Percentiles rank a stretch among this genome's conserved stretches.
phyloP scores from a whole-genome alignment of 208 protist genomes.

The Endotrypanum monterogeii region DNA sequence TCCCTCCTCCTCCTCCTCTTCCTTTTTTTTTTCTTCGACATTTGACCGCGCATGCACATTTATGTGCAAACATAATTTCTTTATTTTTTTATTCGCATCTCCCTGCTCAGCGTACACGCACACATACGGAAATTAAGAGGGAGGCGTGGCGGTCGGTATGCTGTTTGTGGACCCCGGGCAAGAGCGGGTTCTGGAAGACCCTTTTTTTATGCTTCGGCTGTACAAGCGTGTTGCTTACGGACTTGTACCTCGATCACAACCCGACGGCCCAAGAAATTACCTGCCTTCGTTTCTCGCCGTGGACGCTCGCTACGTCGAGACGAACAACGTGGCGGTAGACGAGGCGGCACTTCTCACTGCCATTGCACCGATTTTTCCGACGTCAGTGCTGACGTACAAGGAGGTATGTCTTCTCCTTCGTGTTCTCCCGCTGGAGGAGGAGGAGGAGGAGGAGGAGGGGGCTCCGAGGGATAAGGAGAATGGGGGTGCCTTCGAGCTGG shows the following conservation, averaged over 20 bases:
- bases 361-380: slow-evolving; percentile 54
- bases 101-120: background rate
- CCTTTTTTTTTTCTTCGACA: background rate
- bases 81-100: background rate
- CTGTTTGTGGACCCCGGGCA: background rate
- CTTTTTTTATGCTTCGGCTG: slow-evolving; percentile 52
- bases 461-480: background rate
- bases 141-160: background rate
- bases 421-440: slow-evolving; percentile 39
- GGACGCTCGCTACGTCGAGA: slow-evolving; percentile 28
- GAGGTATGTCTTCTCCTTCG: slow-evolving; percentile 62
- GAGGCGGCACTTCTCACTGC: slow-evolving; percentile 9
- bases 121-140: background rate
- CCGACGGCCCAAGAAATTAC: background rate
- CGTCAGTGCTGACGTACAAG: slow-evolving; percentile 33
- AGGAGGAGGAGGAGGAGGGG: slow-evolving; percentile 29
- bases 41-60: background rate
- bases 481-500: background rate
- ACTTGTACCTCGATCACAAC: slow-evolving; percentile 28
- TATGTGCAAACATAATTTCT: background rate
- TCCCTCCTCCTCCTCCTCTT: background rate
- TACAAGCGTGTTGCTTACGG: slow-evolving; percentile 47
- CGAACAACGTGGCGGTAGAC: slow-evolving; percentile 13
- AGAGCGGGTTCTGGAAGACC: slow-evolving; percentile 31
- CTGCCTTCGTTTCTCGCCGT: slow-evolving; percentile 30